Conservation (phyloP, 2,329 filamentous ascomycete genomes). For the Talaromyces sp. region DNA sequence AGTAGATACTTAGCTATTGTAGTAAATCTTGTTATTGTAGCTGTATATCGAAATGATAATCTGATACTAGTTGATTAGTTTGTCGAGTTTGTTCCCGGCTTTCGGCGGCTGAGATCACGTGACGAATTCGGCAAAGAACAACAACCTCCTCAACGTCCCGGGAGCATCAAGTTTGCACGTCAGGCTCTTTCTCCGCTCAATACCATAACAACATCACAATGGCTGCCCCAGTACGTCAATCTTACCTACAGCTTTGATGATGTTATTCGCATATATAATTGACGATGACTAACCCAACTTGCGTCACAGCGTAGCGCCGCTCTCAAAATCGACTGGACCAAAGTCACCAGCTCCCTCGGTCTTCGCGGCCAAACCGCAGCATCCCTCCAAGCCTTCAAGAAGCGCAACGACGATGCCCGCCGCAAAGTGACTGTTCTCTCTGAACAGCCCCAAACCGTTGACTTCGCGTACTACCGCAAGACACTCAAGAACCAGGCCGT, state of each 20-base stretch:
- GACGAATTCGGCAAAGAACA: constrained; percentile 13
- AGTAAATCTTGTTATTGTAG: no score
- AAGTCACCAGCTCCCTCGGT: constrained; percentile 88
- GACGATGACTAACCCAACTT: constrained; percentile 23
- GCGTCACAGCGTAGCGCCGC: constrained; percentile 81
- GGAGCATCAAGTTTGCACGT: constrained; percentile 19
- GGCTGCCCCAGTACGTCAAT: constrained; percentile 32
- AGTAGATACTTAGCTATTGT: not conserved
- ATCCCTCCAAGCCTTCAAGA: constrained; percentile 95
- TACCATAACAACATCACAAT: constrained; percentile 21
- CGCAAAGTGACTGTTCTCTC: constrained; percentile 83
- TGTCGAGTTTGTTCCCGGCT: constrained; percentile 9
- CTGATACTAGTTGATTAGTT: not conserved
- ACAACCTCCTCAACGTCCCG: constrained; percentile 18
- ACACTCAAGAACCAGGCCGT: constrained; percentile 94
- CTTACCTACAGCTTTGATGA: not conserved
- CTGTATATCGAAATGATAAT: no score
- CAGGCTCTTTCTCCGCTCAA: constrained; percentile 20
- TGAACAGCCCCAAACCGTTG: constrained; percentile 79
- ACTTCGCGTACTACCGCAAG: constrained; percentile 90
- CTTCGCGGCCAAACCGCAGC: constrained; percentile 91
- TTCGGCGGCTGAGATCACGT: constrained; percentile 16
- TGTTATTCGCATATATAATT: not conserved
- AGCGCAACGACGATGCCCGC: constrained; percentile 98
- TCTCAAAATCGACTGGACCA: constrained; percentile 98